Evolutionary conservation across 164 flowering plant species (phyloP).

Genomic region (Liriodendron chinense): DNA sequence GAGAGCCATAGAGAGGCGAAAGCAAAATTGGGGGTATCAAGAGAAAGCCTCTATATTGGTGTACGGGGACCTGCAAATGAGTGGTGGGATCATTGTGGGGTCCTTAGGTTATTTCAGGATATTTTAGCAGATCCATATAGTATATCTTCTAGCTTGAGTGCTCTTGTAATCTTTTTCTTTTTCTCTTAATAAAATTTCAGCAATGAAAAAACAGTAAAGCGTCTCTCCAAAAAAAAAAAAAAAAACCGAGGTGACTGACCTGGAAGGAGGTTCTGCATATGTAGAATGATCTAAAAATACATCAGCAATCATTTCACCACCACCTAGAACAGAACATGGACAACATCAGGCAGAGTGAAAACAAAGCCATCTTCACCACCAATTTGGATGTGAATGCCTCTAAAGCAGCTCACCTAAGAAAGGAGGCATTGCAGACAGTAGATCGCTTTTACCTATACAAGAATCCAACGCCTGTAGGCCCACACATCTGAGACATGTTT

Average conservation of each 20-base stretch:
- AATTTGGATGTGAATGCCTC: background rate
- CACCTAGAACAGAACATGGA: constrained; percentile 46
- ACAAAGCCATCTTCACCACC: background rate
- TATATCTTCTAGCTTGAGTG: too few relatives aligned
- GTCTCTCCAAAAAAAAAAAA: background rate
- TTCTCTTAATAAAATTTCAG: too few relatives aligned
- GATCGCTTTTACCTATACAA: constrained; percentile 79
- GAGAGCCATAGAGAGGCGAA: too few relatives aligned
- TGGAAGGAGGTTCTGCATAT: constrained; percentile 97
- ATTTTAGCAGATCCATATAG: too few relatives aligned
- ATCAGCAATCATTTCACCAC: constrained; percentile 98
- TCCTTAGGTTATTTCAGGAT: too few relatives aligned
- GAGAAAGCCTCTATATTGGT: too few relatives aligned
- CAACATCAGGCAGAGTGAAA: background rate
- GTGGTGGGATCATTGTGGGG: too few relatives aligned
- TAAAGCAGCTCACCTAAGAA: constrained; percentile 59
- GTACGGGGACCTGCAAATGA: too few relatives aligned
- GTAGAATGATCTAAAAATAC: constrained; percentile 91
- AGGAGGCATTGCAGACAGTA: constrained; percentile 79
- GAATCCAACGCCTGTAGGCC: constrained; percentile 99
- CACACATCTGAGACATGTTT: constrained; percentile 99
- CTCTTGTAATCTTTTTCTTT: too few relatives aligned
- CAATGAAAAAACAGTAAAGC: too few relatives aligned
- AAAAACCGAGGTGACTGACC: constrained; percentile 39
- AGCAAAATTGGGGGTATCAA: too few relatives aligned